These are phyloP conservation scores for Pestalotiopsis sp. DNA, from an alignment of 2,329 filamentous ascomycete genomes.

Conservation along the genomic window DNA sequence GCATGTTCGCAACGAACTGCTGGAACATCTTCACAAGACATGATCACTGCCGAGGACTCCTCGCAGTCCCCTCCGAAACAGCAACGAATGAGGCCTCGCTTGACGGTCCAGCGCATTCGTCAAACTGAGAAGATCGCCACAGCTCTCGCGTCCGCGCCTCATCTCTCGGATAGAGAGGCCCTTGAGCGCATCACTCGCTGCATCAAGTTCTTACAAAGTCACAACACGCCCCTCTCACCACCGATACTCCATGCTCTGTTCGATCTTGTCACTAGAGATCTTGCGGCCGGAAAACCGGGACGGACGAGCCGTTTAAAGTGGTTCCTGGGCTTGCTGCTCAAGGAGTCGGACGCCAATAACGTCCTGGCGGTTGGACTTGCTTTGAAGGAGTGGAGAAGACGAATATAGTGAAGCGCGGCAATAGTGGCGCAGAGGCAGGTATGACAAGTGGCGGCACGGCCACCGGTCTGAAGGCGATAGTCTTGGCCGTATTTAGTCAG, in stretches of 20 bases:
- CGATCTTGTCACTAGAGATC: slow-evolving; percentile 36
- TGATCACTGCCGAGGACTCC: not conserved
- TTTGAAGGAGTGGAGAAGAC: slow-evolving; percentile 22
- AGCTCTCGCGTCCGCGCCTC: slow-evolving; percentile 23
- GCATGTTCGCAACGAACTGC: not conserved
- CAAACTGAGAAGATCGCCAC: slow-evolving; percentile 13
- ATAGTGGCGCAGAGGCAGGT: not conserved
- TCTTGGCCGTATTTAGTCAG: not conserved
- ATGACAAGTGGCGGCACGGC: not conserved
- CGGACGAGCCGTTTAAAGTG: slow-evolving; percentile 37
- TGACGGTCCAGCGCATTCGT: not conserved
- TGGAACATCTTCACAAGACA: not conserved
- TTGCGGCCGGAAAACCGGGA: slow-evolving; percentile 35
- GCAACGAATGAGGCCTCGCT: not conserved
- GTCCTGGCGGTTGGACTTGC: slow-evolving; percentile 24
- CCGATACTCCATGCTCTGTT: slow-evolving; percentile 32
- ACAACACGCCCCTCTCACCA: slow-evolving; percentile 23
- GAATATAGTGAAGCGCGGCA: not conserved
- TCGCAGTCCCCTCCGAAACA: not conserved
- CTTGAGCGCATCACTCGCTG: slow-evolving; percentile 36
- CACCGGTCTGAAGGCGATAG: not conserved
- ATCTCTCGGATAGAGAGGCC: slow-evolving; percentile 21
- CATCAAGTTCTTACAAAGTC: slow-evolving; percentile 29
- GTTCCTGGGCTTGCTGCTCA: slow-evolving; percentile 34
- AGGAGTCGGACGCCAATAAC: slow-evolving; percentile 24